Evolutionary conservation across 257 asterid genomes (phyloP).

Genomic region (Nemophila menziesii): DNA sequence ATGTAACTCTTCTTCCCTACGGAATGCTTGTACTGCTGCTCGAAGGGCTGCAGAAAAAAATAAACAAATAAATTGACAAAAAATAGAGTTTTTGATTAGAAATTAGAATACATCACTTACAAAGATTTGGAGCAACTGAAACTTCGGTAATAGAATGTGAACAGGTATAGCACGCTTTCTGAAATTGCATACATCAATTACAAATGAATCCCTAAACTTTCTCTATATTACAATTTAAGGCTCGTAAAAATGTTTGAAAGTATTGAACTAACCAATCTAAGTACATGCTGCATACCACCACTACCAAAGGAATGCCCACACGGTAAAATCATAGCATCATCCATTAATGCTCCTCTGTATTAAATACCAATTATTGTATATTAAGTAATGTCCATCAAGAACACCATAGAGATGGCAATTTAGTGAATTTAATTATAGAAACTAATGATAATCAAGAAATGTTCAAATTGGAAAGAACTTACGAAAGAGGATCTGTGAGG

Average conservation of each 20-base stretch:
- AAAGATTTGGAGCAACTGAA: constrained; percentile 63
- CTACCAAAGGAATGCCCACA: constrained; percentile 95
- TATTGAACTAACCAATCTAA: constrained; percentile 45
- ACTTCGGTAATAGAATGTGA: constrained; percentile 59
- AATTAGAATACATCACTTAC: constrained; percentile 35
- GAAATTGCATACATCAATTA: constrained; percentile 22
- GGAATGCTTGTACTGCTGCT: constrained; percentile 75
- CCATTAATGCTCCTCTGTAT: constrained; percentile 86
- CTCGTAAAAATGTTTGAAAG: not conserved
- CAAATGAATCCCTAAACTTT: not conserved
- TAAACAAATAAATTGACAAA: constrained; percentile 2
- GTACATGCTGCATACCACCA: constrained; percentile 53
- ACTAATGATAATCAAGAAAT: not conserved
- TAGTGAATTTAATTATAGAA: no score
- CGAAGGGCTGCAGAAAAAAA: constrained; percentile 56
- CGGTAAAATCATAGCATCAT: constrained; percentile 87
- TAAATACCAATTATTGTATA: constrained; percentile 6
- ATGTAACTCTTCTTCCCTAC: constrained; percentile 67
- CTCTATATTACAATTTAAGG: not conserved
- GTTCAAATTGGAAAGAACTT: constrained; percentile 14
- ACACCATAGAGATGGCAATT: no score
- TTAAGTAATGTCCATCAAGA: constrained; percentile 4
- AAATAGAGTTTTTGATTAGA: no score
- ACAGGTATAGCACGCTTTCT: constrained; percentile 87
- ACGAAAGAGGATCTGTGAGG: constrained; percentile 85